Conservation (phyloP, 1,139 yeast genomes). For the Blastobotrys indianensis region DNA sequence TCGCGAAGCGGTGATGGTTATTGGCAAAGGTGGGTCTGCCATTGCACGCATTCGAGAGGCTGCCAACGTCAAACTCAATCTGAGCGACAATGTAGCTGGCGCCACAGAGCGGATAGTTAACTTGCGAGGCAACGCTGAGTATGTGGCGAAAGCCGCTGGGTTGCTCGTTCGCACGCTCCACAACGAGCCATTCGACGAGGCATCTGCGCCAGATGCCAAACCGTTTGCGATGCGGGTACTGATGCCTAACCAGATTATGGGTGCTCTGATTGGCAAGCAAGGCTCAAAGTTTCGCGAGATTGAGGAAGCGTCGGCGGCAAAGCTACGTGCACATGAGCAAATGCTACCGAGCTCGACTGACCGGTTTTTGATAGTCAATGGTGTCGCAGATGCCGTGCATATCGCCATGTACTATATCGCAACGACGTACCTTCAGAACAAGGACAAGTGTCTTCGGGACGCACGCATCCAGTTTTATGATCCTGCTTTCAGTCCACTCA, state of each 20-base stretch:
- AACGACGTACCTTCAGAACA: slow-evolving; percentile 40
- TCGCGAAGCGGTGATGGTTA: slow-evolving; percentile 70
- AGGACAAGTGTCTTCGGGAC: slow-evolving; percentile 16
- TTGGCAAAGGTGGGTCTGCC: slow-evolving; percentile 73
- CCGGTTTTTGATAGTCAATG: slow-evolving; percentile 62
- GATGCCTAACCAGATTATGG: slow-evolving; percentile 77
- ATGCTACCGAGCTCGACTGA: slow-evolving; percentile 78
- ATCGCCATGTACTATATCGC: slow-evolving; percentile 74
- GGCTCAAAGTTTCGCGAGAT: slow-evolving; percentile 75
- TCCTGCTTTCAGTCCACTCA: slow-evolving; percentile 12
- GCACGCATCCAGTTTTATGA: slow-evolving; percentile 15
- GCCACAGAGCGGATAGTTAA: slow-evolving; percentile 73
- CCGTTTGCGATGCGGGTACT: slow-evolving; percentile 56
- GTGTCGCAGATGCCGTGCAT: slow-evolving; percentile 84
- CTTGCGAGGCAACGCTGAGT: slow-evolving; percentile 70
- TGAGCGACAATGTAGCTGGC: slow-evolving; percentile 71
- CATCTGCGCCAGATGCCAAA: slow-evolving; percentile 51
- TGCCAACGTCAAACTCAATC: slow-evolving; percentile 63
- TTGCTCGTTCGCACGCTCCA: slow-evolving; percentile 60
- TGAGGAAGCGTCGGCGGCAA: slow-evolving; percentile 78
- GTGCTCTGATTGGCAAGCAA: slow-evolving; percentile 74
- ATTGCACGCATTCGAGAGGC: slow-evolving; percentile 60
- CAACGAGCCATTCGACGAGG: slow-evolving; percentile 62
- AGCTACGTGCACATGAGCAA: slow-evolving; percentile 68
- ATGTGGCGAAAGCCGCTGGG: slow-evolving; percentile 80